Conservation (phyloP, 2,329 filamentous ascomycete species). For the Curvularia eragrostidis region DNA sequence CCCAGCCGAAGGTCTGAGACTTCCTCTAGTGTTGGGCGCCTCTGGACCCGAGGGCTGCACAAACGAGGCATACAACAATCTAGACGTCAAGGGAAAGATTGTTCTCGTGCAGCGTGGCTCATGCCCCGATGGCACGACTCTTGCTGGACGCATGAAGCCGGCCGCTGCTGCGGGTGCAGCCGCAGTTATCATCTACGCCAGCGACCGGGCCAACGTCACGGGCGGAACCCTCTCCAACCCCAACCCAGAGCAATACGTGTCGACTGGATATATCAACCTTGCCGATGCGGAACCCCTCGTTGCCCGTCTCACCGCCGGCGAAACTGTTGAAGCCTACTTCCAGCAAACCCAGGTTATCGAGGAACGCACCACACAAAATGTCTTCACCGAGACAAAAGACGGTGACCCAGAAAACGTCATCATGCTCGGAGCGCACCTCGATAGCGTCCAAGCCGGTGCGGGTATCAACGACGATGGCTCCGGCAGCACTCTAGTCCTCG, state of each 20-base stretch:
- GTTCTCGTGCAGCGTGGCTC: conserved; percentile 52
- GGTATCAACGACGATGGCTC: conserved; percentile 54
- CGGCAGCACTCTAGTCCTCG: conserved; percentile 48
- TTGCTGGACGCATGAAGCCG: conserved; percentile 51
- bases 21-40: conserved; percentile 51
- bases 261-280: conserved; percentile 53
- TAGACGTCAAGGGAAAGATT: conserved; percentile 52
- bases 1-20: conserved; percentile 53
- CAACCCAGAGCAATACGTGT: conserved; percentile 45
- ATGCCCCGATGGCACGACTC: conserved; percentile 53
- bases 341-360: conserved; percentile 57
- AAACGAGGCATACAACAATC: conserved; percentile 44
- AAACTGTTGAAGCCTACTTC: conserved; percentile 51
- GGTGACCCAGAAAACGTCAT: conserved; percentile 49
- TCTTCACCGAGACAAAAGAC: conserved; percentile 50
- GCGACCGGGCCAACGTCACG: conserved; percentile 47
- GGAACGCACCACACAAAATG: conserved; percentile 57
- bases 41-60: conserved; percentile 52
- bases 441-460: conserved; percentile 48
- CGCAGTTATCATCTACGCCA: conserved; percentile 54
- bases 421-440: conserved; percentile 50
- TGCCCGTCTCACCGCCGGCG: conserved; percentile 50
- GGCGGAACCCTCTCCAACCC: conserved; percentile 51
- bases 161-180: conserved; percentile 52
- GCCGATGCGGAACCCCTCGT: conserved; percentile 53